Evolutionary conservation across 1,139 yeast genomes (phyloP).

Genomic region (Hansenula lynferdii): DNA sequence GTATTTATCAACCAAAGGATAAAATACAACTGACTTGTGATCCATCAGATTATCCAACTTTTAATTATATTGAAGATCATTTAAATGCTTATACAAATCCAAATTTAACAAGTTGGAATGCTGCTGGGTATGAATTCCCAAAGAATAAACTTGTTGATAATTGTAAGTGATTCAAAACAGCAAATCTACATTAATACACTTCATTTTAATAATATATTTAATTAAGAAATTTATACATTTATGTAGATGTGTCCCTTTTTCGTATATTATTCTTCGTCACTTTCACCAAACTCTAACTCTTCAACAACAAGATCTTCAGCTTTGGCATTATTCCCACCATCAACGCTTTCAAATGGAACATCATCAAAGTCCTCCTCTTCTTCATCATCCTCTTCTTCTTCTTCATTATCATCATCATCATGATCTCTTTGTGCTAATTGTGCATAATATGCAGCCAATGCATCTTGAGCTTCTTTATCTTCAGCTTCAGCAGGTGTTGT

Average conservation of each 20-base stretch:
- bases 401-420: conserved; percentile 45
- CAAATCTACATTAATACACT: too few relatives aligned
- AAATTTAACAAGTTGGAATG: conserved; percentile 62
- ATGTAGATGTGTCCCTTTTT: neutral
- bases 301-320: conserved; percentile 10
- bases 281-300: conserved; percentile 16
- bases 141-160: conserved; percentile 2
- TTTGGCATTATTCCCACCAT: conserved; percentile 29
- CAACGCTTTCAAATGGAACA: conserved; percentile 27
- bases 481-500: conserved; percentile 29
- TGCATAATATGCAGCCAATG: conserved; percentile 72
- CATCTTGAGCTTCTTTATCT: conserved; percentile 68
- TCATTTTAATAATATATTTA: neutral
- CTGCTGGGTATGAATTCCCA: conserved; percentile 66
- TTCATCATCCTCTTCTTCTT: conserved; percentile 49
- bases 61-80: conserved; percentile 65
- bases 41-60: conserved; percentile 69
- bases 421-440: conserved; percentile 40
- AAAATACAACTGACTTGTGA: conserved; percentile 44
- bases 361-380: conserved; percentile 39
- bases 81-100: conserved; percentile 54
- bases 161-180: neutral
- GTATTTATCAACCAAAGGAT: conserved; percentile 54
- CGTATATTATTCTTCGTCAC: conserved; percentile 15
- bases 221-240: neutral